Percentiles rank a stretch among this genome's conserved stretches.
phyloP scores from a whole-genome alignment of 2,329 filamentous ascomycete genomes.

The Neofusicoccum laricinum region DNA sequence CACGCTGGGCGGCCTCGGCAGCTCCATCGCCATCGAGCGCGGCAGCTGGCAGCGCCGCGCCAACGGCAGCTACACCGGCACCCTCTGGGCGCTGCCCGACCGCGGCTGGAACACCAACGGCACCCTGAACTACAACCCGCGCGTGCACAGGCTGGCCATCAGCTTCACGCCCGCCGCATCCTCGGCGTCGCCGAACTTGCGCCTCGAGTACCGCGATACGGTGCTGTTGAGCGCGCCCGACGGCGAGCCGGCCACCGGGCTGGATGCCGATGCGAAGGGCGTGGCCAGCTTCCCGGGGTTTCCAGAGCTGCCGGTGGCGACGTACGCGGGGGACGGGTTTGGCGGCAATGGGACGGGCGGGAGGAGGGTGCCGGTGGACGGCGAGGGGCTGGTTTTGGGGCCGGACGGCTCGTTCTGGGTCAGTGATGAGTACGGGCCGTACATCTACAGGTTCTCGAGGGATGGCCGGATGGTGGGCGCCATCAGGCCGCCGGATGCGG shows the following conservation, averaged over 20 bases:
- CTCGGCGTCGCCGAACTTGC: conserved; percentile 59
- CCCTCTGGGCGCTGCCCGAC: conserved; percentile 63
- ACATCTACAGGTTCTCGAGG: conserved; percentile 63
- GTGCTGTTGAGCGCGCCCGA: conserved; percentile 63
- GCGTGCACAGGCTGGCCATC: conserved; percentile 66
- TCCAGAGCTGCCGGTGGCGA: conserved; percentile 60
- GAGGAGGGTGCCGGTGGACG: conserved; percentile 59
- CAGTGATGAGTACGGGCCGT: conserved; percentile 67
- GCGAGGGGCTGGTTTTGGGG: conserved; percentile 64
- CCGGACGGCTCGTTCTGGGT: conserved; percentile 64
- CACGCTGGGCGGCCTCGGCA: conserved; percentile 66
- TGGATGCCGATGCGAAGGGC: conserved; percentile 59
- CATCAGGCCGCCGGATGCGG: conserved; percentile 62
- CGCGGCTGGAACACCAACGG: conserved; percentile 73
- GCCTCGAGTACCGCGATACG: conserved; percentile 62
- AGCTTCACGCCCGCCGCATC: conserved; percentile 53
- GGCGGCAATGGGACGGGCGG: conserved; percentile 60
- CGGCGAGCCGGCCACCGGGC: conserved; percentile 60
- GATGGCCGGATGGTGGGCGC: conserved; percentile 60
- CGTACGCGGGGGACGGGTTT: conserved; percentile 66
- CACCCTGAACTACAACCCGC: conserved; percentile 49
- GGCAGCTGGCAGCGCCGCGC: conserved; percentile 56
- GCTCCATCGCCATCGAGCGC: conserved; percentile 61
- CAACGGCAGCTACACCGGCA: conserved; percentile 61
- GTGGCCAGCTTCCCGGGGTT: conserved; percentile 57